Evolutionary conservation across 371 early-diverging fungal genomes (phyloP), one percentile per base, ranked within the genome.

Genomic region (Batkoa obscura): DNA sequence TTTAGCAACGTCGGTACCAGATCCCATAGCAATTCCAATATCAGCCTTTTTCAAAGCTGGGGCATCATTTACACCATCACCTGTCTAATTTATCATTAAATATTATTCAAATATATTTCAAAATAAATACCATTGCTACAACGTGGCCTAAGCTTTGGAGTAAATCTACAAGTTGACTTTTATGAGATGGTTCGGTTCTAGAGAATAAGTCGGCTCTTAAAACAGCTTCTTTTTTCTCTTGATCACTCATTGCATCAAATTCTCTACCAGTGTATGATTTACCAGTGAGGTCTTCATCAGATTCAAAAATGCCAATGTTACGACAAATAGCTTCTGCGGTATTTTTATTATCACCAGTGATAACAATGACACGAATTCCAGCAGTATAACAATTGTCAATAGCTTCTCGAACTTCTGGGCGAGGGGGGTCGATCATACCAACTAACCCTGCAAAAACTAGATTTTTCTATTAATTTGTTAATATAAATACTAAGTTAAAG

Each of bases 11-110:
- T 97, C 99, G 1, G 97, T 93, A 59, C 98, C 99, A 10, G 80
- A 72, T 12, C 98, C 98, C 99, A 98, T 95, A 9, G 98, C 92
- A 58, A 96, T 78, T 66, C 99, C 99, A 67, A 98, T 94, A 70
- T 98, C 93, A 37, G 98, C 94, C 67, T 81, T 83, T 68, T 94
- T 94, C 55, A 98, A 70, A 15, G 99, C 95, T 31, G 94, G 94
- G 3, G 96, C 96, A 68, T 98, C 98, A 68, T 97, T 96, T 42
- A 94, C 95, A 72, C 98, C 98, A 66, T 98, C 98, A 56, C 98
- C 98, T 8, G 95, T 95, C 72, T 54, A 46, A 42, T 37, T 55
- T 15, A 37, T 55, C 31, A 30, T 23, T 13, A 60, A 10, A 32
- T 23, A 12, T 30, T 30, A 48, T 15, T 36, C 10, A 33, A 54